Evolutionary conservation across 768 basidiomycete species (phyloP), one percentile per base, ranked within the genome.

Genomic region (Collybia sp.): DNA sequence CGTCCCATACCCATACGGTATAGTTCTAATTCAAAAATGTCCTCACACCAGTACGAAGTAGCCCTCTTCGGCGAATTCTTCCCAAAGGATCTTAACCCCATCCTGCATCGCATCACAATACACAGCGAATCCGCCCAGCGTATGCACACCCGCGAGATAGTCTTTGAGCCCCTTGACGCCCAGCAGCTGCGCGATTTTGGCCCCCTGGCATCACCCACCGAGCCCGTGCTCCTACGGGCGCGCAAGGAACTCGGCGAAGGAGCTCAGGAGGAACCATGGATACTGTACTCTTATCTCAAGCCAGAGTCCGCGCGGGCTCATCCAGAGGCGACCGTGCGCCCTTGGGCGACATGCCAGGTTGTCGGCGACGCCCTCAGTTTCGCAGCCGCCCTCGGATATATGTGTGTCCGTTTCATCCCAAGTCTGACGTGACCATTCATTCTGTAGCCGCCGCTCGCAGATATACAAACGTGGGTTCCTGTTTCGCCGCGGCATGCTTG

Each of bases 51-150:
- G 43, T 91, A 90, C 58, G 88, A 91, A 69, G 84, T 90, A 46
- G 85, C 85, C 0, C 79, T 91, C 50, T 88, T 84, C 46, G 88
- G 85, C 50, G 87, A 88, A 57, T 89, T 91, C 69, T 87, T 85
- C 51, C 63, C 86, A 30, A 75, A 80, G 37, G 88, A 91, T 53
- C 79, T 91, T 34, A 79, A 82, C 57, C 66, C 85, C 0, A 82
- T 92, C 51, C 72, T 91, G 44, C 88, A 92, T 63, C 78, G 89
- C 32, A 81, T 91, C 48, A 88, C 89, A 10, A 73, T 93, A 17
- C 83, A 88, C 57, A 81, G 80, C 67, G 88, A 92, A 60, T 86
- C 84, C 8, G 83, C 86, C 30, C 71, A 77, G 42, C 76, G 75
- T 3, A 82, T 88, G 73, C 88, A 85, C 58, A 74, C 79, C 2